phyloP scores from a whole-genome alignment of 2,329 filamentous ascomycete species.

The Ascochyta viciae-villosae region DNA sequence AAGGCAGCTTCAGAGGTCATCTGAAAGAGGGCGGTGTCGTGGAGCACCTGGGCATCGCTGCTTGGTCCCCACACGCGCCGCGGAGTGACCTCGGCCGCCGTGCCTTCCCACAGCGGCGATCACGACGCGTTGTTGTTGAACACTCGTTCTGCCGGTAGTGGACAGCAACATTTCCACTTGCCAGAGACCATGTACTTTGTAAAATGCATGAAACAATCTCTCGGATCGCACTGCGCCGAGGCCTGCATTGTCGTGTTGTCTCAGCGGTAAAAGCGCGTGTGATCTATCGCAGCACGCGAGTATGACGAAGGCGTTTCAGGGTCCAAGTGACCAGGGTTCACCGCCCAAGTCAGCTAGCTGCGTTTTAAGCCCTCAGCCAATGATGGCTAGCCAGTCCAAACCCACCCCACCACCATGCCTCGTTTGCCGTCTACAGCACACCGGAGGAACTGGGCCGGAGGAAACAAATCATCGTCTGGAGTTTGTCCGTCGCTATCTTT shows the following conservation, averaged over 20 bases:
- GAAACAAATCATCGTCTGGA: neutral
- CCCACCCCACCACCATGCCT: conserved; percentile 13
- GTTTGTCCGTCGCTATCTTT: conserved; percentile 3
- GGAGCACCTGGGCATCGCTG: conserved; percentile 23
- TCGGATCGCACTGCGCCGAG: conserved; percentile 5
- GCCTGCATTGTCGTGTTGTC: conserved; percentile 11
- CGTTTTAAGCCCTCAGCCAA: conserved; percentile 9
- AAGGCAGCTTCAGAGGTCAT: conserved; percentile 31
- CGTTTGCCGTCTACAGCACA: conserved; percentile 10
- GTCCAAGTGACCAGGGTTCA: conserved; percentile 11
- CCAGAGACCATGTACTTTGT: neutral
- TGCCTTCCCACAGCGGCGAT: conserved; percentile 9
- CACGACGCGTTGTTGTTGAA: conserved; percentile 10
- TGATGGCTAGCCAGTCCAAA: conserved; percentile 1
- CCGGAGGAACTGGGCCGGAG: conserved; percentile 12
- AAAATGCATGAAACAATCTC: neutral
- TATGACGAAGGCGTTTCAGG: conserved; percentile 12
- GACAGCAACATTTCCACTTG: neutral
- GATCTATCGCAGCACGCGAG: conserved; percentile 10
- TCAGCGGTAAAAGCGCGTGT: conserved; percentile 20
- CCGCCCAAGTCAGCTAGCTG: conserved; percentile 6
- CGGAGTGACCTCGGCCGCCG: conserved; percentile 14
- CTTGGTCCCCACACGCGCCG: conserved; percentile 19
- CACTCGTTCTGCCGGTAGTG: neutral
- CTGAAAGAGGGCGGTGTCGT: conserved; percentile 34